Percentiles rank a stretch among this genome's conserved stretches.
These are phyloP conservation scores for Aspergillus ostianus DNA, from an alignment of 495 filamentous ascomycete genomes.

Conservation along the genomic window DNA sequence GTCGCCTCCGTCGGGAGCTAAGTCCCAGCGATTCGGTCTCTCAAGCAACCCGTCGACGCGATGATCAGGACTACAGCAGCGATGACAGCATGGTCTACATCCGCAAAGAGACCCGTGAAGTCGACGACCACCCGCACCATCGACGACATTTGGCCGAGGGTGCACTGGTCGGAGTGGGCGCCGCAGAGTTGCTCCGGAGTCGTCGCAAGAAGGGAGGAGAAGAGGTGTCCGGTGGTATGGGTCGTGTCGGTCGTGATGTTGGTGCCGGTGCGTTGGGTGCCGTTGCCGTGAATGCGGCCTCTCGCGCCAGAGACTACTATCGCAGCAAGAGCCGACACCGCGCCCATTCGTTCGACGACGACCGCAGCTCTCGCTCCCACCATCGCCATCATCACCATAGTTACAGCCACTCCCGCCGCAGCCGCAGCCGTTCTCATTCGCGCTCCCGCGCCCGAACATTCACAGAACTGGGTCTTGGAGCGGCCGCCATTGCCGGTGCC, in stretches of 20 bases:
- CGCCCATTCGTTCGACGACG: constrained; percentile 49
- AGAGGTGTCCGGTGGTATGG: constrained; percentile 54
- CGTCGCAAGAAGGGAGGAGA: constrained; percentile 60
- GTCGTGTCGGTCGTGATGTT: constrained; percentile 69
- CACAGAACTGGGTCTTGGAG: constrained; percentile 73
- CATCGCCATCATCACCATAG: constrained; percentile 37
- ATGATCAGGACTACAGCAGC: constrained; percentile 52
- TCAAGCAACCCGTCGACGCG: constrained; percentile 42
- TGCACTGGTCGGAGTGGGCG: constrained; percentile 74
- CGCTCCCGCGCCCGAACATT: constrained; percentile 58
- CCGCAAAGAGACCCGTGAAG: constrained; percentile 53
- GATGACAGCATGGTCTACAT: constrained; percentile 65
- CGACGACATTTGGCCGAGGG: constrained; percentile 85
- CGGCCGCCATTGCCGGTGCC: constrained; percentile 77
- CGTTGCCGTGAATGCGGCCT: constrained; percentile 72
- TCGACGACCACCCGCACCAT: constrained; percentile 60
- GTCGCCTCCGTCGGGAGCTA: constrained; percentile 52
- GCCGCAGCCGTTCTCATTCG: constrained; percentile 55
- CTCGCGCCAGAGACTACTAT: constrained; percentile 70
- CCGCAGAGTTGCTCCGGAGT: constrained; percentile 69
- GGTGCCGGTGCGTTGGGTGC: constrained; percentile 82
- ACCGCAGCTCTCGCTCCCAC: constrained; percentile 40
- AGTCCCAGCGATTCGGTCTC: constrained; percentile 59
- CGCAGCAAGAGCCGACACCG: constrained; percentile 59
- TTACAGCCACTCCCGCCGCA: constrained; percentile 37